These are phyloP conservation scores for Penicillium nordicum DNA, from an alignment of 2,329 filamentous ascomycete species.

Conservation along the genomic window DNA sequence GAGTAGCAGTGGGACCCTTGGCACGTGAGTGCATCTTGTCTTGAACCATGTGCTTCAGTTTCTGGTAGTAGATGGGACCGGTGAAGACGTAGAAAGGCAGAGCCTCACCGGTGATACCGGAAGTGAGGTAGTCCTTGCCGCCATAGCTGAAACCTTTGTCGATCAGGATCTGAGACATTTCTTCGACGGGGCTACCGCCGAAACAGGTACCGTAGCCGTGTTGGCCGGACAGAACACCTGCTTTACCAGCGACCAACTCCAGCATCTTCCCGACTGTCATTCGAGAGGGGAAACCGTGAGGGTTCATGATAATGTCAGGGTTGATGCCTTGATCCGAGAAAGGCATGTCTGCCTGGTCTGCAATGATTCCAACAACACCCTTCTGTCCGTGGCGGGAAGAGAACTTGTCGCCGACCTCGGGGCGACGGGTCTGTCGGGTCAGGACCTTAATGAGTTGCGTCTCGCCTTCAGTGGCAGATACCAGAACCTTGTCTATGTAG, in stretches of 20 bases:
- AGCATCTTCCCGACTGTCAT: conserved; percentile 99
- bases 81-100: conserved; percentile 97
- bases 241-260: conserved; percentile 91
- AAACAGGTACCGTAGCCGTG: conserved; percentile 89
- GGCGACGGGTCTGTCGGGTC: conserved; percentile 89
- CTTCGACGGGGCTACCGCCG: conserved; percentile 77
- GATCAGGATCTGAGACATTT: conserved; percentile 82
- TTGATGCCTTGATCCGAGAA: conserved; percentile 86
- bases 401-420: conserved; percentile 97
- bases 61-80: conserved; percentile 98
- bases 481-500: conserved; percentile 95
- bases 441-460: conserved; percentile 88
- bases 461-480: conserved; percentile 84
- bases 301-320: conserved; percentile 99
- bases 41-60: conserved; percentile 99
- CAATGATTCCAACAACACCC: conserved; percentile 94
- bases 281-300: conserved; percentile 97
- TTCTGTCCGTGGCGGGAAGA: conserved; percentile 98
- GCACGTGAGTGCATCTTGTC: conserved; percentile 99
- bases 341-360: conserved; percentile 93
- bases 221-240: conserved; percentile 77
- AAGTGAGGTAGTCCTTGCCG: conserved; percentile 95
- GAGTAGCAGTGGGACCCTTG: conserved; percentile 81
- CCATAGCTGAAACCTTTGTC: conserved; percentile 92
- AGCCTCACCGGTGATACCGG: conserved; percentile 88